phyloP scores from a whole-genome alignment of 352 stramenopile species.

The Globisporangium canariense region DNA sequence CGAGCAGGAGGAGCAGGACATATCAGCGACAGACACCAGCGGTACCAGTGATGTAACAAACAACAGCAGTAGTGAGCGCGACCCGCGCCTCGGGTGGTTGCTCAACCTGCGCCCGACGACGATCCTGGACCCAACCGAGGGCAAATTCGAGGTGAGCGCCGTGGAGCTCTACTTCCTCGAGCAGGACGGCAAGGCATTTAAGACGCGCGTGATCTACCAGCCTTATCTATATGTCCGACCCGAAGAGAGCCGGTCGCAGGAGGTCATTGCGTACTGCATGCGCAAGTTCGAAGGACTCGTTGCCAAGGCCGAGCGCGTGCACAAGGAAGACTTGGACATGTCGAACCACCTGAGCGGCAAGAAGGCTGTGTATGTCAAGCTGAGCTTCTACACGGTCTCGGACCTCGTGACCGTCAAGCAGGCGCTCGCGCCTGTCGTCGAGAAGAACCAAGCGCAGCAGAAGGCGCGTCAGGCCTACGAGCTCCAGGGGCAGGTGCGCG shows the following conservation, averaged over 20 bases:
- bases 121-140: slow-evolving; percentile 48
- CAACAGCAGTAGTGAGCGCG: slow-evolving; percentile 3
- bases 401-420: slow-evolving; percentile 72
- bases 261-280: slow-evolving; percentile 79
- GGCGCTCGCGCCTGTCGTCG: slow-evolving; percentile 53
- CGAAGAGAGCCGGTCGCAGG: slow-evolving; percentile 53
- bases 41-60: not conserved
- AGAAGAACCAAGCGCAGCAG: slow-evolving; percentile 62
- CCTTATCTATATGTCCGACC: slow-evolving; percentile 97
- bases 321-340: slow-evolving; percentile 90
- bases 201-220: slow-evolving; percentile 93
- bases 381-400: slow-evolving; percentile 85
- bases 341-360: slow-evolving; percentile 87
- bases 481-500: slow-evolving; percentile 39
- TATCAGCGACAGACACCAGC: not conserved
- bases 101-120: slow-evolving; percentile 66
- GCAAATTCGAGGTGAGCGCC: slow-evolving; percentile 82
- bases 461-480: slow-evolving; percentile 68
- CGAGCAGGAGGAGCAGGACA: slow-evolving; percentile 39
- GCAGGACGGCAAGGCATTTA: slow-evolving; percentile 93
- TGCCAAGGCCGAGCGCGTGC: slow-evolving; percentile 62
- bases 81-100: slow-evolving; percentile 60
- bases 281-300: slow-evolving; percentile 87
- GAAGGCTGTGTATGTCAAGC: slow-evolving; percentile 85
- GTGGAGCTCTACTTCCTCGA: slow-evolving; percentile 96